A percentile compares a stretch with the other conserved stretches of the same genome.
Evolutionary conservation across 352 stramenopile genomes (phyloP).

Genomic region (Pythium aristosporum): DNA sequence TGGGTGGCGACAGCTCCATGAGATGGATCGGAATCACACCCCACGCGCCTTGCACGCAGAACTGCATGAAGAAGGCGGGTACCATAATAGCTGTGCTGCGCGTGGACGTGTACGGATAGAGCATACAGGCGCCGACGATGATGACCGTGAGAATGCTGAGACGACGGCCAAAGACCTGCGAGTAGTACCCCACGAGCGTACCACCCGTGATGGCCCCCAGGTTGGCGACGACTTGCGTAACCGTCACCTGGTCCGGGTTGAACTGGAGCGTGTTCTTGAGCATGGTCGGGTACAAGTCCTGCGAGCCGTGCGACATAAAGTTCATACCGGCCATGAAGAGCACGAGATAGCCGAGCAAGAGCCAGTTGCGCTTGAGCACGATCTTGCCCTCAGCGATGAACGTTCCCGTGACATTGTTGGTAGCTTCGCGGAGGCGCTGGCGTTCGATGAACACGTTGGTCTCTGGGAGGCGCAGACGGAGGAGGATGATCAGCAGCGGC

Average conservation of each 20-base stretch:
- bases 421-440: conserved; percentile 17
- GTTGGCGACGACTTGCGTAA: conserved; percentile 54
- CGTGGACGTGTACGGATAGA: conserved; percentile 50
- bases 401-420: conserved; percentile 31
- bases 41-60: conserved; percentile 50
- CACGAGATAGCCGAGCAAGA: conserved; percentile 41
- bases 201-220: conserved; percentile 48
- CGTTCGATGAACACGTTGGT: conserved; percentile 10
- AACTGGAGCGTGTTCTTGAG: conserved; percentile 51
- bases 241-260: conserved; percentile 47
- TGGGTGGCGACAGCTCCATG: conserved; percentile 50
- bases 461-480: conserved; percentile 36
- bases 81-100: conserved; percentile 27
- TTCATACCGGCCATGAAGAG: conserved; percentile 49
- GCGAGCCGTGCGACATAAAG: conserved; percentile 48
- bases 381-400: conserved; percentile 46
- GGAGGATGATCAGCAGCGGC: conserved; percentile 46
- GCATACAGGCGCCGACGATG: conserved; percentile 32
- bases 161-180: conserved; percentile 49
- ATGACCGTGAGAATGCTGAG: conserved; percentile 42
- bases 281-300: conserved; percentile 60
- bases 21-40: conserved; percentile 51
- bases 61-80: conserved; percentile 42
- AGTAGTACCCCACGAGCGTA: conserved; percentile 56
- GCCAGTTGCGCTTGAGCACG: conserved; percentile 43